Evolutionary conservation across 2,329 filamentous ascomycete species (phyloP), one percentile per base, ranked within the genome.

Genomic region (Fusarium vanettenii): DNA sequence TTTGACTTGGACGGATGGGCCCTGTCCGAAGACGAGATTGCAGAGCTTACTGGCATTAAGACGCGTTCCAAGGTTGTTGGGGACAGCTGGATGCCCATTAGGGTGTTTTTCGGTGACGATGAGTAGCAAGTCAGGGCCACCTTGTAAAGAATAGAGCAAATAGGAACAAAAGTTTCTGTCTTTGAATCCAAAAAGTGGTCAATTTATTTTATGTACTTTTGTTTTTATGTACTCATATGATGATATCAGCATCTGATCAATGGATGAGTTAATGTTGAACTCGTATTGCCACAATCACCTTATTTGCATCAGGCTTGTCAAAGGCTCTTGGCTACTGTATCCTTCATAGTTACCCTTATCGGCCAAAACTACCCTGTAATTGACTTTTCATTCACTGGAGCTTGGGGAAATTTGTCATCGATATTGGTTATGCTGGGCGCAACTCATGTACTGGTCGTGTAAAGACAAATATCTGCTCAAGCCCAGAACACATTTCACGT

Each of bases 1-100:
- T 70, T 70, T 60, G 64, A 70, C 35, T 55, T 70, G 50, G 59
- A 70, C 27, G 67, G 64, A 10, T 67, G 67, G 67, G 33, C 18
- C 43, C 48, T 70, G 27, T 59, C 64, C 7, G 37, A 62, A 29
- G 64, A 70, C 11, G 67, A 70, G 33, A 6, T 37, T 18, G 35
- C 57, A 5, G 27, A 67, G 41, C 31, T 70, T 14, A 67, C 48
- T 41, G 60, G 64, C 1, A 37, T 70, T 10, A 61, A 50, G 35
- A 67, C 64, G 20, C 31, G 67, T 18, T 45, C 57, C 18, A 67
- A 67, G 43, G 67, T 70, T 52, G 64, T 67, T 16, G 50, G 50
- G 10, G 67, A 70, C 52, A 52, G 64, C 11, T 70, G 67, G 67
- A 67, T 70, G 59, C 67, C 67, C 22, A 64, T 67, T 8, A 67